Conservation (phyloP, 179 eudicot genomes). For the Silene noctiflora region DNA sequence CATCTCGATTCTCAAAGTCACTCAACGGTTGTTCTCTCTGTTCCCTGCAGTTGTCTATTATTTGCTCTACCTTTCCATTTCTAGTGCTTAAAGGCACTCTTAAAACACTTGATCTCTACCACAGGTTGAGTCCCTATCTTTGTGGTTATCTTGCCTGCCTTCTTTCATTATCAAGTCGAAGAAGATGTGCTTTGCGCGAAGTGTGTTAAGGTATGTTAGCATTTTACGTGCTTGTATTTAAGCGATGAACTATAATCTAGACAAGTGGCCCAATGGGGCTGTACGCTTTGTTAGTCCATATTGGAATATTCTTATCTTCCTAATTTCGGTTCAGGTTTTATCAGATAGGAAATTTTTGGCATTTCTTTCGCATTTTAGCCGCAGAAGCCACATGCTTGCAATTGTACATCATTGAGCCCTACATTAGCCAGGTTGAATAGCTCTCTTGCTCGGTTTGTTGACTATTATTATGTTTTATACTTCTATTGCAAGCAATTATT, state of each 20-base stretch:
- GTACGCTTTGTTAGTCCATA: background rate
- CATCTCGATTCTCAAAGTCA: slow-evolving; percentile 66
- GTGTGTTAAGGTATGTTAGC: slow-evolving; percentile 53
- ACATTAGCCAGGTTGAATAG: slow-evolving; percentile 53
- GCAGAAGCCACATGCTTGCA: slow-evolving; percentile 78
- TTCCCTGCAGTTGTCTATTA: slow-evolving; percentile 8
- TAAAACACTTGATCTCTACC: slow-evolving; percentile 13
- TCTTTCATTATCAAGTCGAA: slow-evolving; percentile 52
- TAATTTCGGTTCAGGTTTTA: slow-evolving; percentile 42
- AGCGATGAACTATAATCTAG: slow-evolving; percentile 2
- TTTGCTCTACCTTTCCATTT: slow-evolving; percentile 13
- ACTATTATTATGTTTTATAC: background rate
- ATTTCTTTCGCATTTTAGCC: slow-evolving; percentile 49
- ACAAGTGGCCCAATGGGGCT: background rate
- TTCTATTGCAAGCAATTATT: background rate
- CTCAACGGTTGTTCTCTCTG: slow-evolving; percentile 39
- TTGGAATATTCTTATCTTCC: background rate
- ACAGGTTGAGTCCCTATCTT: slow-evolving; percentile 76
- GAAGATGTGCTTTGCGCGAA: slow-evolving; percentile 71
- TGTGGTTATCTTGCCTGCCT: slow-evolving; percentile 68
- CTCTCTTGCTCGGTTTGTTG: background rate
- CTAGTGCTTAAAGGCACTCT: slow-evolving; percentile 13
- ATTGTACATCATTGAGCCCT: slow-evolving; percentile 62
- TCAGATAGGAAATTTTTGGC: slow-evolving; percentile 72
- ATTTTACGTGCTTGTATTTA: background rate